Conservation (phyloP, 2,329 filamentous ascomycete genomes). For the Acrodontium crateriforme region DNA sequence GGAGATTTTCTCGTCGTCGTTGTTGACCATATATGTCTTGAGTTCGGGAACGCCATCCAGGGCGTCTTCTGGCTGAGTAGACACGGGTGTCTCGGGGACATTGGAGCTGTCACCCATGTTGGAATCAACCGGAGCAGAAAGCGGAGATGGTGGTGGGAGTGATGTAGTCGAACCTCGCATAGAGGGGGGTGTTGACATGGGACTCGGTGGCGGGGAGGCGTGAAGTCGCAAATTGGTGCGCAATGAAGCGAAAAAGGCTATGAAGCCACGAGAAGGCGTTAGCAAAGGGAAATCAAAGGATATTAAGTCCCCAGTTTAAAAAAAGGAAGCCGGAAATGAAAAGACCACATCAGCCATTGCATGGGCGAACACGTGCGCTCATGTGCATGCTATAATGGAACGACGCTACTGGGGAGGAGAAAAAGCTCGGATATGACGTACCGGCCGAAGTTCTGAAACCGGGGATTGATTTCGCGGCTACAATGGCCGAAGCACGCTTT, state of each 20-base stretch:
- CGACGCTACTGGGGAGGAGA: no score
- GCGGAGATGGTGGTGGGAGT: conserved; percentile 37
- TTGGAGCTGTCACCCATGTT: conserved; percentile 9
- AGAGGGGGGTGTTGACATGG: conserved; percentile 51
- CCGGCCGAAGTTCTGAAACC: conserved; percentile 24
- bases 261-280: neutral
- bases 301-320: no score
- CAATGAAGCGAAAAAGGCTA: conserved; percentile 73
- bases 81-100: conserved; percentile 16
- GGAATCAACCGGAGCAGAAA: conserved; percentile 21
- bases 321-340: no score
- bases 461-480: conserved; percentile 15
- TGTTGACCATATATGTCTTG: conserved; percentile 39
- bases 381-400: no score
- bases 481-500: conserved; percentile 11
- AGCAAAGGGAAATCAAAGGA: neutral
- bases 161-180: conserved; percentile 31
- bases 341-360: no score
- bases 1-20: conserved; percentile 47
- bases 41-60: conserved; percentile 49
- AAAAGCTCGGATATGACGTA: conserved; percentile 11
- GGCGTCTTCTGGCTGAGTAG: conserved; percentile 15
- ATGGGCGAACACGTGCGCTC: no score
- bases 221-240: conserved; percentile 62
- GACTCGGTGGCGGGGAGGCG: conserved; percentile 44